phyloP scores from a whole-genome alignment of 768 basidiomycete species.

The Rubroboletus pulcherrimus region DNA sequence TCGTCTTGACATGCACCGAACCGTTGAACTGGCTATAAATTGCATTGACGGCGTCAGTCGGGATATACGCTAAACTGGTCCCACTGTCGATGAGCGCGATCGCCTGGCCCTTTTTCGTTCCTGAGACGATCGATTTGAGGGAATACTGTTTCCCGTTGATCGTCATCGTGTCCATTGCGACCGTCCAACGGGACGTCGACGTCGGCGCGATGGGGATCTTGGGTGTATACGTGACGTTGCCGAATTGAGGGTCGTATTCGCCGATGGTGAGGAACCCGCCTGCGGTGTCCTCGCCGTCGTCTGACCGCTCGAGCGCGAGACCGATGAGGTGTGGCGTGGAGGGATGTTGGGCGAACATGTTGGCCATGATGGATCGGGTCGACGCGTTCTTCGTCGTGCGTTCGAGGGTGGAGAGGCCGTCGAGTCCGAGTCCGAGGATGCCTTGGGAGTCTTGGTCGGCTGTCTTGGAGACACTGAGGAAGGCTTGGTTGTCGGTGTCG shows the following conservation, averaged over 20 bases:
- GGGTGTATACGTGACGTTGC: constrained; percentile 28
- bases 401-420: constrained; percentile 22
- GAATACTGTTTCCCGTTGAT: constrained; percentile 30
- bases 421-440: constrained; percentile 28
- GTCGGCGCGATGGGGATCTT: constrained; percentile 34
- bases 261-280: constrained; percentile 43
- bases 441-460: constrained; percentile 16
- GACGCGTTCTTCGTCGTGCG: constrained; percentile 14
- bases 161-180: constrained; percentile 36
- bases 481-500: constrained; percentile 26
- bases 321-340: constrained; percentile 38
- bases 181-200: constrained; percentile 39
- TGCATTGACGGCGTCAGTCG: constrained; percentile 31
- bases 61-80: constrained; percentile 37
- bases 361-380: constrained; percentile 34
- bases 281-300: constrained; percentile 37
- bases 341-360: constrained; percentile 37
- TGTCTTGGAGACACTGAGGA: constrained; percentile 21
- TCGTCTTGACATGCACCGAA: constrained; percentile 31
- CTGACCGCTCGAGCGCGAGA: constrained; percentile 40
- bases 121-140: constrained; percentile 30
- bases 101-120: constrained; percentile 30
- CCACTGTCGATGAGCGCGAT: constrained; percentile 44
- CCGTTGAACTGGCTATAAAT: constrained; percentile 40
- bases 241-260: constrained; percentile 37